Evolutionary conservation across 495 filamentous ascomycete genomes (phyloP).

Genomic region (Tuber calosporum): DNA sequence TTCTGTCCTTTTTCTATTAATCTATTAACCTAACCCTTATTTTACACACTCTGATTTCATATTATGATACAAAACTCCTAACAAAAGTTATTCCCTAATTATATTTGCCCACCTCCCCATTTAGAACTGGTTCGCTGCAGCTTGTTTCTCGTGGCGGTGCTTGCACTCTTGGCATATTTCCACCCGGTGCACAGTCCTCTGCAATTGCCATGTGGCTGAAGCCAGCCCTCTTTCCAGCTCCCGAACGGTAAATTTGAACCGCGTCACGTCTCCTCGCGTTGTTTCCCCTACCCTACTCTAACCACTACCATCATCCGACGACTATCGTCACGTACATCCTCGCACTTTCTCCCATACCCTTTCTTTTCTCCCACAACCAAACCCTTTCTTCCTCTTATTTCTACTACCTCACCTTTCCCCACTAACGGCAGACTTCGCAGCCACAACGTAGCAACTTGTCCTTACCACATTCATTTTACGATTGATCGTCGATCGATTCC

Average conservation of each 20-base stretch:
- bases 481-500: background rate
- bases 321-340: background rate
- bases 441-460: background rate
- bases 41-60: no score
- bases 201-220: background rate
- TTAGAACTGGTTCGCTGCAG: no score
- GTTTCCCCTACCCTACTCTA: conserved; percentile 1
- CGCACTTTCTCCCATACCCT: background rate
- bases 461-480: background rate
- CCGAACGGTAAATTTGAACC: background rate
- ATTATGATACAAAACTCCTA: no score
- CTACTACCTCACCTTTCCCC: background rate
- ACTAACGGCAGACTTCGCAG: background rate
- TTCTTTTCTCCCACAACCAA: background rate
- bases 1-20: no score
- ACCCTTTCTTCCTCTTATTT: background rate
- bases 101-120: no score
- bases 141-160: no score
- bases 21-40: no score
- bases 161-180: background rate
- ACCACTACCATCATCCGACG: background rate
- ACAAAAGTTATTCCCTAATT: no score
- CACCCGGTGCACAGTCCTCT: no score
- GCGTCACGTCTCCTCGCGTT: conserved; percentile 6
- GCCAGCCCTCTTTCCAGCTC: background rate